phyloP scores from a whole-genome alignment of 2,329 filamentous ascomycete species.

The Waltergamsia citrina region DNA sequence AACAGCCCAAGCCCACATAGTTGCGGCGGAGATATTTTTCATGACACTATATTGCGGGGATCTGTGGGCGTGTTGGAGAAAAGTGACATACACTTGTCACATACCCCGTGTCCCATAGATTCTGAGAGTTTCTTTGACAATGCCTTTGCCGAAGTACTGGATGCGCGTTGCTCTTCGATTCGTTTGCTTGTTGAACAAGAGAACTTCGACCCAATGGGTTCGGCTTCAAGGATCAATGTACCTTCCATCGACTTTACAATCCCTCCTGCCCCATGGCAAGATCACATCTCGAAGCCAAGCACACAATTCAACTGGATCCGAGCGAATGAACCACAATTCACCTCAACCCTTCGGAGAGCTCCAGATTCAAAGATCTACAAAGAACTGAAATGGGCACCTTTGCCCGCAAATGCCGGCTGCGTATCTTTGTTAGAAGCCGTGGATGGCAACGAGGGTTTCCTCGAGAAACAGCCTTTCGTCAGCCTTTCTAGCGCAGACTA shows the following conservation, averaged over 20 bases:
- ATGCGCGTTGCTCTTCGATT: background rate
- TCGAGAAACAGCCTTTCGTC: too few relatives aligned
- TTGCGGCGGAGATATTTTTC: background rate
- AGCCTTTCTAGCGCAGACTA: too few relatives aligned
- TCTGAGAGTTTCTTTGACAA: constrained; percentile 2
- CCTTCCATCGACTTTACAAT: background rate
- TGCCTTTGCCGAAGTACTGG: background rate
- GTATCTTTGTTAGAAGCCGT: too few relatives aligned
- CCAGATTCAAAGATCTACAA: too few relatives aligned
- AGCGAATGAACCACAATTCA: background rate
- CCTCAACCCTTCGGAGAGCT: too few relatives aligned
- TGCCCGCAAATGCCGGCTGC: too few relatives aligned
- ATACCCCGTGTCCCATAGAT: background rate
- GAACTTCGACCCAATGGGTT: constrained; percentile 1
- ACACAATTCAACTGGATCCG: constrained; percentile 1
- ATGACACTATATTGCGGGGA: too few relatives aligned
- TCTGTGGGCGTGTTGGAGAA: too few relatives aligned
- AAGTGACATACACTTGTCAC: too few relatives aligned
- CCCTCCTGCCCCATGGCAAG: background rate
- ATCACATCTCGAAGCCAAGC: background rate
- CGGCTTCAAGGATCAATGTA: background rate
- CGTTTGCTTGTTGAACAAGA: background rate
- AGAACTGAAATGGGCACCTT: constrained; percentile 1
- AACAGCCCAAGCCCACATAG: background rate
- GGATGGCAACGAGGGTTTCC: too few relatives aligned